Conservation (phyloP, 148 eudicot species). For the Chenopodium formosanum region DNA sequence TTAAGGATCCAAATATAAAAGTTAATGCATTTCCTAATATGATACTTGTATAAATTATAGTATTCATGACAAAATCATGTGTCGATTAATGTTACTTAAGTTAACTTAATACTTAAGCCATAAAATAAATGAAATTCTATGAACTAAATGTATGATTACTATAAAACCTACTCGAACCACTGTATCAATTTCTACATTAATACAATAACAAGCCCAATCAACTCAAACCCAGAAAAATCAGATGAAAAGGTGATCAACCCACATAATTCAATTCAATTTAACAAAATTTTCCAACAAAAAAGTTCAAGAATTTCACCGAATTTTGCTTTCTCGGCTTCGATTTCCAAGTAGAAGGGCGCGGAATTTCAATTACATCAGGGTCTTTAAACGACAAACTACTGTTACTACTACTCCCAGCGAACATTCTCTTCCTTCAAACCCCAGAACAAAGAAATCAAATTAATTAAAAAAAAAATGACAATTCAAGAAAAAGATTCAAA, state of each 20-base stretch:
- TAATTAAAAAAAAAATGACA: slow-evolving; percentile 31
- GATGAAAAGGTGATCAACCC: slow-evolving; percentile 3
- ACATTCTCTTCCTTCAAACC: slow-evolving; percentile 43
- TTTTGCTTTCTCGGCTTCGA: slow-evolving; percentile 34
- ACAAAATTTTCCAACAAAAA: background rate
- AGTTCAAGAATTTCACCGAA: slow-evolving; percentile 29
- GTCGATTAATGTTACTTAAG: too few relatives aligned
- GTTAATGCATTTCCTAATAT: too few relatives aligned
- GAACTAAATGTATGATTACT: too few relatives aligned
- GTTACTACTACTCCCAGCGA: slow-evolving; percentile 37
- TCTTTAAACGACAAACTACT: slow-evolving; percentile 37
- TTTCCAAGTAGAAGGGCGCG: slow-evolving; percentile 42
- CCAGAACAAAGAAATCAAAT: background rate
- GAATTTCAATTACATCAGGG: slow-evolving; percentile 50
- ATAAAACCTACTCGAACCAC: too few relatives aligned
- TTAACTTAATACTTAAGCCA: too few relatives aligned
- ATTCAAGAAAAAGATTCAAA: slow-evolving; percentile 26
- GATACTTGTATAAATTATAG: too few relatives aligned
- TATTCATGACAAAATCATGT: too few relatives aligned
- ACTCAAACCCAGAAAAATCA: background rate
- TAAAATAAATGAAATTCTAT: too few relatives aligned
- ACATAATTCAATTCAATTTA: background rate
- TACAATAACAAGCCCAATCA: too few relatives aligned
- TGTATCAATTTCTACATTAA: too few relatives aligned
- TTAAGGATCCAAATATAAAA: too few relatives aligned